Percentiles rank a stretch among this genome's conserved stretches.
Conservation (phyloP, 306 rosid species). For the Cucurbita ficifolia region DNA sequence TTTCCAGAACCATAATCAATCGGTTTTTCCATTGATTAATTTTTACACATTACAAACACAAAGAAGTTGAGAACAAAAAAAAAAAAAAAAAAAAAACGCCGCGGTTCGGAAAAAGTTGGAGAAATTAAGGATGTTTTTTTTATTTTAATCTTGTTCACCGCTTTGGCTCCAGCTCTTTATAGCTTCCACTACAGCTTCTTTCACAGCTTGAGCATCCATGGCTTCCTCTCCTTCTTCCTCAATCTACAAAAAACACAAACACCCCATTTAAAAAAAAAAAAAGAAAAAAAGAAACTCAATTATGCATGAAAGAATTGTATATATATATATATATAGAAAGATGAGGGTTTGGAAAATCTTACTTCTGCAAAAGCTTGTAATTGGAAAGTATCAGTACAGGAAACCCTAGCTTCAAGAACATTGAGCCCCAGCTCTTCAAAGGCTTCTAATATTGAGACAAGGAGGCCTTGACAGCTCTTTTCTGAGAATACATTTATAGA, state of each 20-base stretch:
- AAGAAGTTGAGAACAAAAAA: not conserved
- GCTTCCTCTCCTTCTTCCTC: slow-evolving; percentile 29
- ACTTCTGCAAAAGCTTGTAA: slow-evolving; percentile 89
- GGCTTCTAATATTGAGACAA: slow-evolving; percentile 68
- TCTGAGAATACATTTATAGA: slow-evolving; percentile 53
- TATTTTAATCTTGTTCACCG: slow-evolving; percentile 19
- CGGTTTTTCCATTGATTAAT: not conserved
- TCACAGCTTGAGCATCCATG: slow-evolving; percentile 30
- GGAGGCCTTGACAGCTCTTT: slow-evolving; percentile 65
- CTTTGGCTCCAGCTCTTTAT: slow-evolving; percentile 38
- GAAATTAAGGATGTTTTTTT: not conserved
- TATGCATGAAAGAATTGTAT: not conserved
- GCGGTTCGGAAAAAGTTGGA: not conserved
- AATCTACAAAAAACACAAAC: slow-evolving; percentile 9
- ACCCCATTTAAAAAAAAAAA: not conserved
- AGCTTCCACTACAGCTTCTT: slow-evolving; percentile 32
- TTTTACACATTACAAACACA: not conserved
- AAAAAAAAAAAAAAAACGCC: not conserved
- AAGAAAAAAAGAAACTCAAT: not conserved
- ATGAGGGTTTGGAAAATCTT: slow-evolving; percentile 10
- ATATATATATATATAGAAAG: not conserved
- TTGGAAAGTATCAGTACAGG: slow-evolving; percentile 67
- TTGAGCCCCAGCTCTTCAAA: slow-evolving; percentile 76
- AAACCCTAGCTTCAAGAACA: slow-evolving; percentile 97
- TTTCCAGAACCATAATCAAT: not conserved